phyloP scores from a whole-genome alignment of 1,139 yeast species.

The Trichomonascaceae sp. region DNA sequence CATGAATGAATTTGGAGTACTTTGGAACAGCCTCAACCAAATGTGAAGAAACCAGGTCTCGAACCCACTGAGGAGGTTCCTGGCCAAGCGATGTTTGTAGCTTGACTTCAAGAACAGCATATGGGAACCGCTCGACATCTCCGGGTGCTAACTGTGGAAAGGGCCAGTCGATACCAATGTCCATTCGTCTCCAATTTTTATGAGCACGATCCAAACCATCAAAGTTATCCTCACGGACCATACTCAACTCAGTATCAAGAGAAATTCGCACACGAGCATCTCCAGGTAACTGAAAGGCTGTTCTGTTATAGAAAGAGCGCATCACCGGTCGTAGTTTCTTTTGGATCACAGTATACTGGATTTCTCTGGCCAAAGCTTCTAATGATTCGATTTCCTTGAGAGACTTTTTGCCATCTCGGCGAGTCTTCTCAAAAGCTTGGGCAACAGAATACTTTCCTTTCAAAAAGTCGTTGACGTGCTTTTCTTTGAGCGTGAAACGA shows the following conservation, averaged over 20 bases:
- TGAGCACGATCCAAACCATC: conserved; percentile 88
- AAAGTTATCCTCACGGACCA: conserved; percentile 96
- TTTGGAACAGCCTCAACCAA: conserved; percentile 97
- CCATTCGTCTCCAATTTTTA: conserved; percentile 96
- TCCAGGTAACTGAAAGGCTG: conserved; percentile 98
- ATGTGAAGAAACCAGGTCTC: conserved; percentile 85
- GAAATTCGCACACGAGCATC: conserved; percentile 98
- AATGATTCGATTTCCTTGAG: conserved; percentile 82
- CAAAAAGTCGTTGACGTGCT: conserved; percentile 77
- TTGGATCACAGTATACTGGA: conserved; percentile 81
- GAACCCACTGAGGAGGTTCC: conserved; percentile 97
- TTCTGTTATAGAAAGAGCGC: conserved; percentile 93
- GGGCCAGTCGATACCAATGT: conserved; percentile 96
- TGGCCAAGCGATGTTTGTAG: conserved; percentile 96
- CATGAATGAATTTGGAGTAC: conserved; percentile 94
- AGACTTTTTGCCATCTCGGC: conserved; percentile 87
- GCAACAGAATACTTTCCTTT: conserved; percentile 78
- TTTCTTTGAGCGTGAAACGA: conserved; percentile 86
- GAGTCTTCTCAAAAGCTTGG: conserved; percentile 85
- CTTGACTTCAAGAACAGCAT: conserved; percentile 94
- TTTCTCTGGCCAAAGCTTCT: conserved; percentile 87
- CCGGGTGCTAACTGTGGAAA: conserved; percentile 75
- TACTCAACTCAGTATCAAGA: conserved; percentile 86
- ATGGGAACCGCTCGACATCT: conserved; percentile 90
- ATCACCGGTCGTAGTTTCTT: conserved; percentile 87